These are phyloP conservation scores for Arachis stenosperma DNA, from an alignment of 306 rosid genomes.

Conservation along the genomic window DNA sequence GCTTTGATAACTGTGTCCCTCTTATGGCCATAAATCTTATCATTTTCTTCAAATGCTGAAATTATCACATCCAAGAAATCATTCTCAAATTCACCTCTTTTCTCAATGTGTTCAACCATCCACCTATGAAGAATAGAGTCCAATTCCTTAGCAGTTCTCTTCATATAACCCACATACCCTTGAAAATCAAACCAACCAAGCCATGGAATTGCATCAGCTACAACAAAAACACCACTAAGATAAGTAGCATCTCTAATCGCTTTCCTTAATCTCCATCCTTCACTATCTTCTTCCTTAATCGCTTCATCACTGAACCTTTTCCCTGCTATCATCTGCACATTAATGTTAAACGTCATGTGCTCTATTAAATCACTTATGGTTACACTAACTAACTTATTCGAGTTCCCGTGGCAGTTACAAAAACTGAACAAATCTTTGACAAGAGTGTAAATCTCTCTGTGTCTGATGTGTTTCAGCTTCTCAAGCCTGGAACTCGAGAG, in stretches of 20 bases:
- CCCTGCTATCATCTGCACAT: conserved; percentile 52
- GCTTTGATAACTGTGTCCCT: conserved; percentile 64
- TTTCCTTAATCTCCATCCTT: conserved; percentile 41
- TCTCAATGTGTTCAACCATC: conserved; percentile 50
- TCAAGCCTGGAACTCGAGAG: conserved; percentile 47
- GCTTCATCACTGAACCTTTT: conserved; percentile 46
- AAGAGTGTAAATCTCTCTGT: conserved; percentile 42
- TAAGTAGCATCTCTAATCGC: conserved; percentile 51
- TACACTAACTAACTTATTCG: background rate
- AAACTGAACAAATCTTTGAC: conserved; percentile 43
- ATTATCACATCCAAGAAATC: conserved; percentile 63
- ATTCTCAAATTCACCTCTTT: background rate
- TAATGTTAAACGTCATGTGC: conserved; percentile 56
- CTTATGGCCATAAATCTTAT: conserved; percentile 44
- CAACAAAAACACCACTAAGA: conserved; percentile 59
- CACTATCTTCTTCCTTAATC: conserved; percentile 31
- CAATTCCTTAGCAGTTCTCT: conserved; percentile 41
- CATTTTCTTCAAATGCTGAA: conserved; percentile 36
- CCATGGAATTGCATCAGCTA: conserved; percentile 51
- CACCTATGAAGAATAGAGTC: conserved; percentile 52
- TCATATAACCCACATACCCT: conserved; percentile 63
- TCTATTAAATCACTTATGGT: conserved; percentile 49
- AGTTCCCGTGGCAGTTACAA: background rate
- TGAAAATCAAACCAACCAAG: conserved; percentile 54
- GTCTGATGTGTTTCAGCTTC: conserved; percentile 46